These are phyloP conservation scores for Colletotrichum kahawae DNA, from an alignment of 2,329 filamentous ascomycete species.

Conservation along the genomic window DNA sequence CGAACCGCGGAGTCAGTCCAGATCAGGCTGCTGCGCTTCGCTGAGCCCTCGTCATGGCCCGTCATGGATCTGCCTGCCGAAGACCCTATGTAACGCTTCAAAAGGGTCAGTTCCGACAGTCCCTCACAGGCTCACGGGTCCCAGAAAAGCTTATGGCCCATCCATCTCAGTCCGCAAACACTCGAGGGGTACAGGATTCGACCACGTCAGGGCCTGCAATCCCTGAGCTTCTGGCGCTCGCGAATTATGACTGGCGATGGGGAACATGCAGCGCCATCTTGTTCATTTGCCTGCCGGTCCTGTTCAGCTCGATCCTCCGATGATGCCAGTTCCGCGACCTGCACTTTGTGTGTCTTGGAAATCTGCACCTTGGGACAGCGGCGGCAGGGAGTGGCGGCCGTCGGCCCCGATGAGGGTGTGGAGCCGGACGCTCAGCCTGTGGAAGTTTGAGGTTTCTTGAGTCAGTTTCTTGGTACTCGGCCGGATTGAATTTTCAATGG, in stretches of 20 bases:
- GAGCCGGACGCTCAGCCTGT: neutral
- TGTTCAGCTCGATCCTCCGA: neutral
- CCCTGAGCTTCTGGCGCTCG: neutral
- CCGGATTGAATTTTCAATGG: slow-evolving; percentile 18
- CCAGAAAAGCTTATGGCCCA: neutral
- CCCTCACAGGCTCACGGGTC: neutral
- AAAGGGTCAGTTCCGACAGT: neutral
- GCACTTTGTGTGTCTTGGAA: neutral
- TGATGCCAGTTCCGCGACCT: neutral
- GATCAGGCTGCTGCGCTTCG: neutral
- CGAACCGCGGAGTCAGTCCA: slow-evolving; percentile 2
- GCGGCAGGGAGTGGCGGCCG: neutral
- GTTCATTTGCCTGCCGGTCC: neutral
- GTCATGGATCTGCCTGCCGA: slow-evolving; percentile 3
- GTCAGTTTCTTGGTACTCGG: slow-evolving; percentile 1
- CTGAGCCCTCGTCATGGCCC: neutral
- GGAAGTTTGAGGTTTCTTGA: slow-evolving; percentile 8
- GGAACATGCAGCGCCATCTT: neutral
- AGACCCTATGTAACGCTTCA: neutral
- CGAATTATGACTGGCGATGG: neutral
- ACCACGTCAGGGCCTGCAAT: neutral
- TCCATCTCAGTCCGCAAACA: neutral
- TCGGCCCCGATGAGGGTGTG: slow-evolving; percentile 15
- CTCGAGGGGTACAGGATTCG: neutral
- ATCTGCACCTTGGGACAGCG: neutral